Conservation (phyloP, 2,329 filamentous ascomycete genomes). For the Cryphonectria japonica region DNA sequence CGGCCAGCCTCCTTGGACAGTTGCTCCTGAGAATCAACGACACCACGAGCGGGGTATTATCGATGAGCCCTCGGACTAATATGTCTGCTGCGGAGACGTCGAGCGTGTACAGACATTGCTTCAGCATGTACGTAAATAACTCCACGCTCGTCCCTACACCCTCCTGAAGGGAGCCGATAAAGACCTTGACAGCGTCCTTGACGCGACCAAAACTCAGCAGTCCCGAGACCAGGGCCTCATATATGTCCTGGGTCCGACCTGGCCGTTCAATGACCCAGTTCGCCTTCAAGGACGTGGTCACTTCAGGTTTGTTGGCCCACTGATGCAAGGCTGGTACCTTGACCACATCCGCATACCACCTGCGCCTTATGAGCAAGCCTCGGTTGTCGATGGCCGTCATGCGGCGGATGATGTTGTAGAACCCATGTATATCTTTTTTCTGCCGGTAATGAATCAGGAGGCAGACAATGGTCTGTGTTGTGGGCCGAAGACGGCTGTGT, state of each 20-base stretch:
- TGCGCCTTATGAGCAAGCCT: constrained; percentile 46
- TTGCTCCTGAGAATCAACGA: constrained; percentile 26
- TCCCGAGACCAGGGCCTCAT: constrained; percentile 52
- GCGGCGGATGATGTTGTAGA: constrained; percentile 50
- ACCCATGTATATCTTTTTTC: constrained; percentile 45
- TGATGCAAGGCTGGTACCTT: constrained; percentile 34
- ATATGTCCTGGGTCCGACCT: constrained; percentile 43
- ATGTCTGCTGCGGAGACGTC: constrained; percentile 43
- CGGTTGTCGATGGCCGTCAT: constrained; percentile 48
- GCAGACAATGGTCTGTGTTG: constrained; percentile 52
- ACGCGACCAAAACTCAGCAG: constrained; percentile 53
- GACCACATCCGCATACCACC: constrained; percentile 39
- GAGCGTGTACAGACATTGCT: constrained; percentile 46
- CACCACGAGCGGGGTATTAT: constrained; percentile 34
- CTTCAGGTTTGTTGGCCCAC: constrained; percentile 37
- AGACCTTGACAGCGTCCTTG: constrained; percentile 48
- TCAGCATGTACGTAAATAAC: constrained; percentile 44
- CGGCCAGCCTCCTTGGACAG: constrained; percentile 26
- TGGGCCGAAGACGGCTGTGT: constrained; percentile 49
- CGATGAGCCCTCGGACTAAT: constrained; percentile 39
- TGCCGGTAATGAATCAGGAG: constrained; percentile 55
- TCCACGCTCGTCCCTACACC: constrained; percentile 39
- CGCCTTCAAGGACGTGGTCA: constrained; percentile 33
- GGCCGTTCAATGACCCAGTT: constrained; percentile 47
- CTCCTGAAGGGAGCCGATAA: constrained; percentile 45